Base-by-base conservation (phyloP, 441 rosid genomes). In the Brassica balearica region DNA sequence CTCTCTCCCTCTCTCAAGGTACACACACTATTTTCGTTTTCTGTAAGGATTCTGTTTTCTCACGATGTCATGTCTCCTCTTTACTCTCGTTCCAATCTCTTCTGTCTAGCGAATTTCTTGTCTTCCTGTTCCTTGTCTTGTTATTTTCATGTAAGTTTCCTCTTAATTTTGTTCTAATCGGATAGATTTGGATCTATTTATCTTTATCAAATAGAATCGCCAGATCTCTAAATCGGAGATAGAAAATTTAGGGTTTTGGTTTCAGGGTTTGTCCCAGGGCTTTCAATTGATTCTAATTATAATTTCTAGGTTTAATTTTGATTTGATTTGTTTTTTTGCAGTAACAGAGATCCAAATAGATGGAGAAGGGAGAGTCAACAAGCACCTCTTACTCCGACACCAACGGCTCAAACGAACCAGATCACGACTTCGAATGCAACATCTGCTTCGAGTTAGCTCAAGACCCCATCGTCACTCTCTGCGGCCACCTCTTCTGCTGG, bases 361-460 rank as follows among this genome's bases (percentile, higher is more conserved):
- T 90, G 92, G 85, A 83, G 11, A 71, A 69, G 34, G 76, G 78
- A 53, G 94, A 88, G 83, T 75, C 87, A 20, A 80, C 84, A 14
- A 84, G 84, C 48, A 72, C 86, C 1, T 79, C 87, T 17, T 84
- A 73, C 73, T 77, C 81, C 0, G 83, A 72, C 5, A 77, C 68
- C n/a, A 77, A 72, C 15, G 77, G 77, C 27, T 51, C 66, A 56
- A 87, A 81, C 73, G 96, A 90, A 65, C 87, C 82, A 9, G 89
- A 87, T 15, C 87, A 85, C 81, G 88, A 86, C 84, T 95, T 93
- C 23, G 98, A 95, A 73, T 95, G 99, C 87, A 95, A 95, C 82
- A 95, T 95, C 53, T 95, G 97, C 83, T 91, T 95, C 2, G 99
- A 95, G 62, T 79, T 92, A 77, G 98, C 99, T 71, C 94, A 88